Percentiles rank a stretch among this genome's conserved stretches.
Conservation (phyloP, 2,329 filamentous ascomycete species). For the Myriosclerotinia duriaeana region DNA sequence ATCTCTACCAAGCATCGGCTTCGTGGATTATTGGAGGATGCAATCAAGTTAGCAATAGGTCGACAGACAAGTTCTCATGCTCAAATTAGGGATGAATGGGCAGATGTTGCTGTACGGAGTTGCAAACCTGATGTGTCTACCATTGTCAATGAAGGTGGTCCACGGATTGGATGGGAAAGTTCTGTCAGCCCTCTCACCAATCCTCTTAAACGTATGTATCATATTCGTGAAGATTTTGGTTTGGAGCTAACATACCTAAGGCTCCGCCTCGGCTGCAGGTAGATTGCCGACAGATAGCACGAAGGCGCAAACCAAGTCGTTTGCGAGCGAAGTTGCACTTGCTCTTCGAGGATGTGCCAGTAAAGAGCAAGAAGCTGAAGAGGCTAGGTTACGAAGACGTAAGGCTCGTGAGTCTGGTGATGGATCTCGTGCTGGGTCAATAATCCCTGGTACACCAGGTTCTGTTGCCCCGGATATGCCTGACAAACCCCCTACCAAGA, state of each 20-base stretch:
- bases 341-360: conserved; percentile 62
- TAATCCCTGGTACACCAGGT: conserved; percentile 61
- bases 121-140: conserved; percentile 45
- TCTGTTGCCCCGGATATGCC: conserved; percentile 61
- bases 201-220: conserved; percentile 59
- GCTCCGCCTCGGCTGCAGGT: conserved; percentile 40
- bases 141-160: conserved; percentile 33
- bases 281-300: conserved; percentile 49
- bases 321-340: conserved; percentile 46
- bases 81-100: conserved; percentile 72
- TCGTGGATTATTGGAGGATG: conserved; percentile 74
- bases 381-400: conserved; percentile 62
- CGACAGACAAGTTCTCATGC: conserved; percentile 80
- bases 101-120: conserved; percentile 61
- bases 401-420: conserved; percentile 56
- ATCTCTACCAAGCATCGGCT: conserved; percentile 80
- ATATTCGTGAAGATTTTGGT: conserved; percentile 28
- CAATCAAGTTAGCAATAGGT: conserved; percentile 66
- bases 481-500: conserved; percentile 78
- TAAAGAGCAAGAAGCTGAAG: conserved; percentile 70
- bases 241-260: conserved; percentile 38
- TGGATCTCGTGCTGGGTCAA: conserved; percentile 48
- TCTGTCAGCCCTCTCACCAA: conserved; percentile 55
- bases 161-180: conserved; percentile 46
- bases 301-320: conserved; percentile 49